Evolutionary conservation across 116 monocot genomes (phyloP).

Genomic region (Zostera marina): DNA sequence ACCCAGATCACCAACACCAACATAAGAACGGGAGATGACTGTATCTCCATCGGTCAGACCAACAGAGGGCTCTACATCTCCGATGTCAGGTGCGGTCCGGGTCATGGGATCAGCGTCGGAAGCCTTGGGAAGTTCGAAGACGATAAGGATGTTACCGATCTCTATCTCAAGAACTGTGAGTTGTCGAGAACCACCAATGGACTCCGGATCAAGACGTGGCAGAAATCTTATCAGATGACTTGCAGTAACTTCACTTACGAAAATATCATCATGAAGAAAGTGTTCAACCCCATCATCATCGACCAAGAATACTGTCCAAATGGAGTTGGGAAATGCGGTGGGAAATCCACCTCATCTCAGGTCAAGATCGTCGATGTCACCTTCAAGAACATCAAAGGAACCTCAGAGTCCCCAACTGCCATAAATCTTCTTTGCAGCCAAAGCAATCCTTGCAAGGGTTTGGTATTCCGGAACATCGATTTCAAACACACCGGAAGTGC

Average conservation of each 20-base stretch:
- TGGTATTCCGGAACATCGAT: too few relatives aligned
- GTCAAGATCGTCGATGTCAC: too few relatives aligned
- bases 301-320: slow-evolving; percentile 36
- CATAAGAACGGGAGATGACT: slow-evolving; percentile 51
- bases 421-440: too few relatives aligned
- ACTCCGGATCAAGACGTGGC: slow-evolving; percentile 50
- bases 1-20: slow-evolving; percentile 12
- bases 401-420: too few relatives aligned
- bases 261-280: slow-evolving; percentile 18
- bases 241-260: slow-evolving; percentile 9
- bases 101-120: slow-evolving; percentile 6
- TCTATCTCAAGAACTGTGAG: slow-evolving; percentile 2
- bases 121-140: neutral
- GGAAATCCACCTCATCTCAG: too few relatives aligned
- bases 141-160: neutral
- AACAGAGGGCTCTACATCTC: slow-evolving; percentile 10
- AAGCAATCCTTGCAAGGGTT: too few relatives aligned
- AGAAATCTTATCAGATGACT: slow-evolving; percentile 5
- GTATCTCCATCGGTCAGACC: slow-evolving; percentile 38
- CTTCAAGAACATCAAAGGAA: too few relatives aligned
- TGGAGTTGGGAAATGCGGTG: too few relatives aligned
- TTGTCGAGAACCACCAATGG: slow-evolving; percentile 27
- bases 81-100: slow-evolving; percentile 34
- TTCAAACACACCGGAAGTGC: too few relatives aligned
- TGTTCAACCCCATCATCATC: slow-evolving; percentile 39